phyloP scores from a whole-genome alignment of 75 land plant species.

The Picea sitchensis region DNA sequence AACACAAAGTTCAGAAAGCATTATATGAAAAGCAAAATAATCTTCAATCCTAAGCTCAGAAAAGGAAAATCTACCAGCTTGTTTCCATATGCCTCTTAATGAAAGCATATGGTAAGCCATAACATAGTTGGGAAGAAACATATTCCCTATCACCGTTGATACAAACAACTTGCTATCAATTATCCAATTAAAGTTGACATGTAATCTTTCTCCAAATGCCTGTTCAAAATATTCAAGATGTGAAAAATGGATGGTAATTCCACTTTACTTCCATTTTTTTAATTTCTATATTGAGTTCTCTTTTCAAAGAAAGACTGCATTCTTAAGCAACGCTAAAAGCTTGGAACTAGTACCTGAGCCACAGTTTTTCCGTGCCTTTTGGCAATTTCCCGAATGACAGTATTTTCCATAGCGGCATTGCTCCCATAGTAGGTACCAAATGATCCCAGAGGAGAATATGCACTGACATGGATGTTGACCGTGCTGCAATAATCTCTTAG shows the following conservation, averaged over 20 bases:
- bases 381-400: slow-evolving; percentile 10
- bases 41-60: too few relatives aligned
- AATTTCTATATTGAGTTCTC: too few relatives aligned
- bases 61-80: too few relatives aligned
- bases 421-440: too few relatives aligned
- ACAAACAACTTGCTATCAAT: background rate
- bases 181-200: background rate
- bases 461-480: slow-evolving; percentile 41
- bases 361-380: slow-evolving; percentile 28
- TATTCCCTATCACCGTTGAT: background rate
- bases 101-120: too few relatives aligned
- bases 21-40: background rate
- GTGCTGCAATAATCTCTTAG: slow-evolving; percentile 47
- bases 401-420: too few relatives aligned
- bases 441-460: slow-evolving; percentile 54
- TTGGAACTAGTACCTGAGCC: slow-evolving; percentile 35
- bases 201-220: background rate
- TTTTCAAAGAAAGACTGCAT: background rate
- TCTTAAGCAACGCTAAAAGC: too few relatives aligned
- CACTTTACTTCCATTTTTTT: too few relatives aligned
- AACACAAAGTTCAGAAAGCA: background rate
- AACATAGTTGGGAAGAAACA: background rate
- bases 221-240: background rate
- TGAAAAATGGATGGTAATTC: background rate
- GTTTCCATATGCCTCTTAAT: too few relatives aligned